A percentile compares a stretch with the other conserved stretches of the same genome.
phyloP scores from a whole-genome alignment of 768 basidiomycete genomes.

The Phanerodontia chrysosporium region DNA sequence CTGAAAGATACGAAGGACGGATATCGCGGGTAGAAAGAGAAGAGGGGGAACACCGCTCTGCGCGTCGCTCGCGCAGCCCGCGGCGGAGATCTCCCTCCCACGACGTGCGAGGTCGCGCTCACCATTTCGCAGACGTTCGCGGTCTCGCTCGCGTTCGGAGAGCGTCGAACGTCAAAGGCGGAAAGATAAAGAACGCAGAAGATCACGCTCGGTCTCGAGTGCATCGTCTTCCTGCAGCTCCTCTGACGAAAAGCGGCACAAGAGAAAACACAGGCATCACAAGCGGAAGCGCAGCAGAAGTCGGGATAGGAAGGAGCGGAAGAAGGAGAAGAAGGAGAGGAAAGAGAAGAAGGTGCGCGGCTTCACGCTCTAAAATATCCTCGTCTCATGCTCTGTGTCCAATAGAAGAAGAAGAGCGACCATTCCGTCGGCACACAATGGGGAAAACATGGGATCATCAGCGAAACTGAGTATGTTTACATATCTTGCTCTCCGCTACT shows the following conservation, averaged over 20 bases:
- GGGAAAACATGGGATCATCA: slow-evolving; percentile 89
- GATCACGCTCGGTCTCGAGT: slow-evolving; percentile 34
- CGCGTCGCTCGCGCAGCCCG: slow-evolving; percentile 25
- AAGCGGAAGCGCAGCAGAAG: slow-evolving; percentile 41
- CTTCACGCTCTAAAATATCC: neutral
- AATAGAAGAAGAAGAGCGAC: slow-evolving; percentile 55
- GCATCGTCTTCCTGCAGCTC: slow-evolving; percentile 31
- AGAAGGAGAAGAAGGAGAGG: slow-evolving; percentile 51
- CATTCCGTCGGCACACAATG: slow-evolving; percentile 61
- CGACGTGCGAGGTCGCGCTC: slow-evolving; percentile 12
- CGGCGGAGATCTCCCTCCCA: slow-evolving; percentile 34
- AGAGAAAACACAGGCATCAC: slow-evolving; percentile 40
- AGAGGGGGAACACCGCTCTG: neutral
- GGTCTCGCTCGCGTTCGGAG: slow-evolving; percentile 4
- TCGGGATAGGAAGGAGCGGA: slow-evolving; percentile 39
- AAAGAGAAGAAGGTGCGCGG: slow-evolving; percentile 60
- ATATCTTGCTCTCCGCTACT: neutral
- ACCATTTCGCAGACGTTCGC: neutral
- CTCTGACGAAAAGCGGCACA: slow-evolving; percentile 27
- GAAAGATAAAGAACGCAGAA: slow-evolving; percentile 22
- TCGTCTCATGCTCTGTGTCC: slow-evolving; percentile 2
- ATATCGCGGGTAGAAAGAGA: slow-evolving; percentile 5
- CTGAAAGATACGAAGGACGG: neutral
- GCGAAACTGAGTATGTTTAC: slow-evolving; percentile 71
- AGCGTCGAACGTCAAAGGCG: slow-evolving; percentile 6